Evolutionary conservation across 805 yeast genomes (phyloP).

Genomic region (Groenewaldozyma tartarivorans): DNA sequence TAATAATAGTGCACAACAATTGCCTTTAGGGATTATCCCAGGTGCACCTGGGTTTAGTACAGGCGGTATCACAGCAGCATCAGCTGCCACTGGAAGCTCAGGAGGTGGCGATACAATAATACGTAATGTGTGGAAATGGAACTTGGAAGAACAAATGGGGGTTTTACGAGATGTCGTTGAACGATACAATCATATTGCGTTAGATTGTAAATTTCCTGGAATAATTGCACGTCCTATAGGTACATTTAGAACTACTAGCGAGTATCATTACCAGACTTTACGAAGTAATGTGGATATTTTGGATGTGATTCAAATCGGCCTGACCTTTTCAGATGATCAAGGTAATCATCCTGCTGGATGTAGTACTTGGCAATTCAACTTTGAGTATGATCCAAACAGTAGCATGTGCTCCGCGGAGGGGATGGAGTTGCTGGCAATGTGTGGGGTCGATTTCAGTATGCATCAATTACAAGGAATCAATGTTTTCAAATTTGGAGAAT

Average conservation of each 20-base stretch:
- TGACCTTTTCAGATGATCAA: conserved; percentile 58
- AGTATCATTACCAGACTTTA: conserved; percentile 92
- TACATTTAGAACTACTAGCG: conserved; percentile 75
- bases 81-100: conserved; percentile 8
- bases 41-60: conserved; percentile 12
- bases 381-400: conserved; percentile 58
- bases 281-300: conserved; percentile 84
- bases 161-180: conserved; percentile 28
- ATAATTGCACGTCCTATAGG: conserved; percentile 95
- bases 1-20: background rate
- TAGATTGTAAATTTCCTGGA: conserved; percentile 93
- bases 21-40: conserved; percentile 6
- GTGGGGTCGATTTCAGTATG: conserved; percentile 72
- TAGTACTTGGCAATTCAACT: conserved; percentile 95
- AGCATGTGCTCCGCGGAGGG: conserved; percentile 89
- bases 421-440: conserved; percentile 63
- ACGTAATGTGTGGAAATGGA: conserved; percentile 33
- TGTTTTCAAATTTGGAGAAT: conserved; percentile 70
- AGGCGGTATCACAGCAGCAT: conserved; percentile 2
- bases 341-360: conserved; percentile 64
- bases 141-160: conserved; percentile 32
- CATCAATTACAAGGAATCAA: conserved; percentile 74
- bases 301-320: conserved; percentile 77
- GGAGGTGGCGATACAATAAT: conserved; percentile 18
- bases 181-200: conserved; percentile 32